phyloP scores from a whole-genome alignment of 2,329 filamentous ascomycete species.

The Chaetoscypha palmicola region DNA sequence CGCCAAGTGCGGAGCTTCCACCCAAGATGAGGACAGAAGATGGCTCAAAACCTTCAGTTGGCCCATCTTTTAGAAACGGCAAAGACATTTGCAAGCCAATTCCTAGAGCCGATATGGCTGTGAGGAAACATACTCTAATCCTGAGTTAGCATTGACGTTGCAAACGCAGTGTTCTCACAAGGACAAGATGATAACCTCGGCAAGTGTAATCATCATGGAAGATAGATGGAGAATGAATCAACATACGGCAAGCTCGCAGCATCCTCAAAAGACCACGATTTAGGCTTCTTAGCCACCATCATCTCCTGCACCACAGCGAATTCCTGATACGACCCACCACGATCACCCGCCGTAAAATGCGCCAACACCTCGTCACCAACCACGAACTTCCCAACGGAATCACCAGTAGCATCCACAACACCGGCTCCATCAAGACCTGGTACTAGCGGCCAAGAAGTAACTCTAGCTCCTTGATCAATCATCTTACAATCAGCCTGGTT shows the following conservation, averaged over 20 bases:
- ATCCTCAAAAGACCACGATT: slow-evolving; percentile 9
- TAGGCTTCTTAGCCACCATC: slow-evolving; percentile 10
- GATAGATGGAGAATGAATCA: neutral
- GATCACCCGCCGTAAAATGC: slow-evolving; percentile 4
- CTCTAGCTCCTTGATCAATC: slow-evolving; percentile 5
- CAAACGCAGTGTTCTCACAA: too few relatives aligned
- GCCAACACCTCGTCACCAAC: slow-evolving; percentile 8
- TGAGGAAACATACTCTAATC: slow-evolving; percentile 12
- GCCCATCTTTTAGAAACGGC: too few relatives aligned
- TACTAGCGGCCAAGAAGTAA: slow-evolving; percentile 10
- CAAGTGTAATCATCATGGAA: too few relatives aligned
- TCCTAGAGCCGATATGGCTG: slow-evolving; percentile 5
- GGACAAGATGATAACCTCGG: too few relatives aligned
- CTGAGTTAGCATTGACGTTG: too few relatives aligned
- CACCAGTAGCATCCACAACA: slow-evolving; percentile 7
- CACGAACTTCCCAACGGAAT: slow-evolving; percentile 3
- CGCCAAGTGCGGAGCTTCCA: slow-evolving; percentile 11
- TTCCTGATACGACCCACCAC: slow-evolving; percentile 6
- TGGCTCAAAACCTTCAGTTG: too few relatives aligned
- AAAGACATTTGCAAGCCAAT: slow-evolving; percentile 5
- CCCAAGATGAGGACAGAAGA: slow-evolving; percentile 10
- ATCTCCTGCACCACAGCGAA: slow-evolving; percentile 6
- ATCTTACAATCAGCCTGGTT: slow-evolving; percentile 15
- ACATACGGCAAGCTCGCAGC: slow-evolving; percentile 3
- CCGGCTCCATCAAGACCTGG: slow-evolving; percentile 10